Base-by-base conservation (phyloP, 2,329 filamentous ascomycete genomes). In the Beauveria medogensis region DNA sequence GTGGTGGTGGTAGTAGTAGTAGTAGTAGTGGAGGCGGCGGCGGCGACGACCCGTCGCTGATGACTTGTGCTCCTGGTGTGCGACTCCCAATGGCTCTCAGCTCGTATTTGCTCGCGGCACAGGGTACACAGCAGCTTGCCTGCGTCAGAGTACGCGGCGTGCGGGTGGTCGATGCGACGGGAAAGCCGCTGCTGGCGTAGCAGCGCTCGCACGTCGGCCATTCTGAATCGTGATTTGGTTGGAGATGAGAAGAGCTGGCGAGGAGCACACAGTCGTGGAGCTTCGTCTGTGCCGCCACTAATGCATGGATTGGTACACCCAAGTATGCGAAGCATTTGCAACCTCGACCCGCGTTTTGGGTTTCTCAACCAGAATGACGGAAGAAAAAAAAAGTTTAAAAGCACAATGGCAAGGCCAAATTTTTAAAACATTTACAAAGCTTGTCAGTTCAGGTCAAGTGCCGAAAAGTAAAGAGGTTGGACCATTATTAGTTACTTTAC, bases 191-290 rank as follows among this genome's bases (percentile, higher is more conserved):
- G 89, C 69, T 87, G 88, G 67, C 90, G 89, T 62, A 95, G 82
- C 54, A 96, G 83, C 41, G 89, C 84, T 67, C 91, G 88, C 28
- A 91, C 87, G 73, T 95, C 90, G 66, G 90, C 81, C 89, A 94
- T 93, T 65, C 51, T 63, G 48, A 37, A 44, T 26, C 52, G 52
- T 55, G 48, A 54, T 54, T 41, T 50, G 30, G 34, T 57, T 57
- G 58, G 46, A 16, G 60, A 47, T 26, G 60, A 48, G 37, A 46
- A 47, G 60, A 52, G 26, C 18, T 47, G 30, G 52, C 54, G 44
- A 51, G 41, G 30, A 53, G n/a, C 43, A 60, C 46, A 58, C 28
- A 53, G 44, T 46, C 44, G 34, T 41, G 24, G 34, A 55, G 59
- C 41, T 50, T 56, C 62, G 43, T 44, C 43, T 55, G 60, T n/a